Conservation (phyloP, 768 basidiomycete species). For the Calocera viscosa region DNA sequence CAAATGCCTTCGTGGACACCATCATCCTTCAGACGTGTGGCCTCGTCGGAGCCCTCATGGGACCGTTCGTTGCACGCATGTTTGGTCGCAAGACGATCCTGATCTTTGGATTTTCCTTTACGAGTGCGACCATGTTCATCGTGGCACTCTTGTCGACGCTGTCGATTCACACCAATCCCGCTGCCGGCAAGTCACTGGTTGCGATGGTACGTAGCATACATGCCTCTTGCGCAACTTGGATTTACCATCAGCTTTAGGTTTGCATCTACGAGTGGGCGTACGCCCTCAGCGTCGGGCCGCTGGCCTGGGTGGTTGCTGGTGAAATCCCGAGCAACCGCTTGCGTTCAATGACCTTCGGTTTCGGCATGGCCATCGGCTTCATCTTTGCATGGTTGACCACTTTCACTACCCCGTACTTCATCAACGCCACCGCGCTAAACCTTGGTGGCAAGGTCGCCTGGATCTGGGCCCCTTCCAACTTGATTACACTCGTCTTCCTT, state of each 20-base stretch:
- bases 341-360: constrained; percentile 15
- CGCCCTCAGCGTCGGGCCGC: constrained; percentile 6
- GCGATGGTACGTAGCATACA: constrained; percentile 15
- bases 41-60: constrained; percentile 3
- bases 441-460: constrained; percentile 14
- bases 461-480: constrained; percentile 14
- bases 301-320: constrained; percentile 16
- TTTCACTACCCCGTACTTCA: constrained; percentile 14
- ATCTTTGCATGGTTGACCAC: constrained; percentile 17
- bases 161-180: neutral
- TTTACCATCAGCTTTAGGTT: neutral
- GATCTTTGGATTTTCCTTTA: constrained; percentile 9
- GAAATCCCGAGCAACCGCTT: constrained; percentile 17
- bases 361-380: constrained; percentile 17
- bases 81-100: constrained; percentile 15
- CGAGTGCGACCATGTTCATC: constrained; percentile 12
- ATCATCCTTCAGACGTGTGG: constrained; percentile 16
- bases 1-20: constrained; percentile 17
- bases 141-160: constrained; percentile 15
- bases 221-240: neutral
- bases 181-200: constrained; percentile 12
- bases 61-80: constrained; percentile 10
- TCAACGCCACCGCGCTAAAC: constrained; percentile 13
- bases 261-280: constrained; percentile 12
- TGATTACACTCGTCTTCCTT: constrained; percentile 12